Evolutionary conservation across 176 grass and related monocot species (phyloP).

Genomic region (Cocos nucifera): DNA sequence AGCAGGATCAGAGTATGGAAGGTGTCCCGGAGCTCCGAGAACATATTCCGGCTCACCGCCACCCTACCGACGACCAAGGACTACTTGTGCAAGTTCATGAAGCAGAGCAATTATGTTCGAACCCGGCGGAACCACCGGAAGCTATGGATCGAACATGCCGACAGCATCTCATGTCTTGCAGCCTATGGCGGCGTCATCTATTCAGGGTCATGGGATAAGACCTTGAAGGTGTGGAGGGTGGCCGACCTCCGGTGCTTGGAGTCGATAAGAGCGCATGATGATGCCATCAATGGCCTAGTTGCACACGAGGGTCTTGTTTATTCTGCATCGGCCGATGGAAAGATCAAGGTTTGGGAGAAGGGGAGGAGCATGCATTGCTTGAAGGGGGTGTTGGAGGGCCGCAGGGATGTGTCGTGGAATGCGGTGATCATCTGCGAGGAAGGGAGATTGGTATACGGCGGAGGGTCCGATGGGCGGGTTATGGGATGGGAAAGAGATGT

Average conservation of each 20-base stretch:
- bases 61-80: slow-evolving; percentile 71
- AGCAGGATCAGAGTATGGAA: slow-evolving; percentile 83
- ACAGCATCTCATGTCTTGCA: slow-evolving; percentile 96
- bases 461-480: slow-evolving; percentile 58
- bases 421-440: slow-evolving; percentile 31
- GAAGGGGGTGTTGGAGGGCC: slow-evolving; percentile 35
- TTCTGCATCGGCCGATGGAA: slow-evolving; percentile 71
- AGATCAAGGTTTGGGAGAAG: slow-evolving; percentile 73
- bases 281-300: slow-evolving; percentile 65
- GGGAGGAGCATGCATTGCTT: slow-evolving; percentile 40
- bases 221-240: slow-evolving; percentile 79
- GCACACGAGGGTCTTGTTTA: slow-evolving; percentile 38
- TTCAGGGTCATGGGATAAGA: slow-evolving; percentile 79
- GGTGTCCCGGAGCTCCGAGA: slow-evolving; percentile 53
- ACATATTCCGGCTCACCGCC: slow-evolving; percentile 65
- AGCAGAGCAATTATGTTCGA: slow-evolving; percentile 65
- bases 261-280: slow-evolving; percentile 86
- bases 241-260: slow-evolving; percentile 80
- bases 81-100: slow-evolving; percentile 56
- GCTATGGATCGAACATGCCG: slow-evolving; percentile 95
- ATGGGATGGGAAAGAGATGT: slow-evolving; percentile 34
- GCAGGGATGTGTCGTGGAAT: slow-evolving; percentile 61
- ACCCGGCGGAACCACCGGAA: slow-evolving; percentile 33
- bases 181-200: slow-evolving; percentile 60
- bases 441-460: slow-evolving; percentile 39